These are phyloP conservation scores for Oryza glaberrima DNA, from an alignment of 176 grass and related monocot species.

Conservation along the genomic window DNA sequence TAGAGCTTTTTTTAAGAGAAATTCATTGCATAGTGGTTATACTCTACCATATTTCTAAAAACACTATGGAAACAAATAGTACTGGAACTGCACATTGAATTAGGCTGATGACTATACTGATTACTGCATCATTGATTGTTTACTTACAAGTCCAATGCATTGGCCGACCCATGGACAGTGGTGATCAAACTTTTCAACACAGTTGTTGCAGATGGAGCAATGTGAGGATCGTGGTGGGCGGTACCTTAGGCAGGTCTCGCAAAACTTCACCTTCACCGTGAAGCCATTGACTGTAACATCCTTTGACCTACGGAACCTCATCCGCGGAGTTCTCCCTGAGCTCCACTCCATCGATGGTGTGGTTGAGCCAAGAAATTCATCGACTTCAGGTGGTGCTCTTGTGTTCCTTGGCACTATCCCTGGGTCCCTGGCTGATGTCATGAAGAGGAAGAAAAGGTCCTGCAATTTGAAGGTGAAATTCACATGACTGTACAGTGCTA, in stretches of 20 bases:
- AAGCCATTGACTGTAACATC: slow-evolving; percentile 55
- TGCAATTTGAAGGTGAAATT: slow-evolving; percentile 21
- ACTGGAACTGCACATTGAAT: background rate
- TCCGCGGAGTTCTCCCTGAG: slow-evolving; percentile 44
- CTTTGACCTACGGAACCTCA: slow-evolving; percentile 49
- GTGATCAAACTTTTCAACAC: slow-evolving; percentile 75
- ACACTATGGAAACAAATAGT: background rate
- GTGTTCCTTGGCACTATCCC: slow-evolving; percentile 72
- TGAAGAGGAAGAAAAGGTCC: slow-evolving; percentile 61
- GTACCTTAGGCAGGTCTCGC: slow-evolving; percentile 68
- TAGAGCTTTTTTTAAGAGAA: background rate
- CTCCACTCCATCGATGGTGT: slow-evolving; percentile 73
- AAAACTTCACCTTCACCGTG: slow-evolving; percentile 65
- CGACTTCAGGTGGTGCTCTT: slow-evolving; percentile 52
- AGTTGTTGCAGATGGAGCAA: slow-evolving; percentile 78
- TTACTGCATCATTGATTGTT: background rate
- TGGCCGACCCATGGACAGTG: slow-evolving; percentile 84
- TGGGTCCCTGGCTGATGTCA: slow-evolving; percentile 60
- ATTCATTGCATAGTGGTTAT: background rate
- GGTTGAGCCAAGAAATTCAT: slow-evolving; percentile 32
- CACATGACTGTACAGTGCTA: background rate
- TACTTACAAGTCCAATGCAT: slow-evolving; percentile 72
- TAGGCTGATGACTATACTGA: background rate
- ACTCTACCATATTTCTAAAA: slow-evolving; percentile 1
- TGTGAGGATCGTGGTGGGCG: slow-evolving; percentile 60